These are phyloP conservation scores for Thymus mandschuricus DNA, from an alignment of 257 asterid genomes.

Conservation along the genomic window DNA sequence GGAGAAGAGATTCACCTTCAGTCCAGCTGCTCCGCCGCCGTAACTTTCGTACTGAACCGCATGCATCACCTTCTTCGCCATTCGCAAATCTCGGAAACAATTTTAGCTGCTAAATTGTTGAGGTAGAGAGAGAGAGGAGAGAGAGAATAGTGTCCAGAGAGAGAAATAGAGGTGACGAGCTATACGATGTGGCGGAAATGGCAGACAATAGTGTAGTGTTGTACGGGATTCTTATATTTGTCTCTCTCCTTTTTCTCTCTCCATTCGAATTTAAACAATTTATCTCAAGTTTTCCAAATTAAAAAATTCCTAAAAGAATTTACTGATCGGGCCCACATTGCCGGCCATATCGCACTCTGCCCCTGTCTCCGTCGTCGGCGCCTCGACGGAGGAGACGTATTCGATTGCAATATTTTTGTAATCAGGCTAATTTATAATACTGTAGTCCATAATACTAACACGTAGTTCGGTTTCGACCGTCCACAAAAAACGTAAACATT, in stretches of 20 bases:
- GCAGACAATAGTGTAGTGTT: background rate
- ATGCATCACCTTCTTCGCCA: conserved; percentile 77
- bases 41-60: conserved; percentile 69
- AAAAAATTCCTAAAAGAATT: too few relatives aligned
- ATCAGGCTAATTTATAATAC: too few relatives aligned
- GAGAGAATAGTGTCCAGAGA: background rate
- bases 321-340: too few relatives aligned
- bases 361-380: too few relatives aligned
- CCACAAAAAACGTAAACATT: too few relatives aligned
- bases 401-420: too few relatives aligned
- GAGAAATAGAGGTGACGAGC: background rate
- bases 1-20: conserved; percentile 56
- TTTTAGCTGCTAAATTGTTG: background rate
- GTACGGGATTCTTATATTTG: background rate
- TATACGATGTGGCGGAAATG: conserved; percentile 8
- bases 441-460: too few relatives aligned
- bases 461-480: too few relatives aligned
- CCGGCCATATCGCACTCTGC: too few relatives aligned
- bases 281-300: too few relatives aligned
- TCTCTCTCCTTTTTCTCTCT: background rate
- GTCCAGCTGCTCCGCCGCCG: conserved; percentile 79
- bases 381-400: too few relatives aligned
- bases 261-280: too few relatives aligned
- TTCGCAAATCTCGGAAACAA: conserved; percentile 24
- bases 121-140: background rate